These are phyloP conservation scores for Ceratobasidium sp. DNA, from an alignment of 1,284 basidiomycete species.

Conservation along the genomic window DNA sequence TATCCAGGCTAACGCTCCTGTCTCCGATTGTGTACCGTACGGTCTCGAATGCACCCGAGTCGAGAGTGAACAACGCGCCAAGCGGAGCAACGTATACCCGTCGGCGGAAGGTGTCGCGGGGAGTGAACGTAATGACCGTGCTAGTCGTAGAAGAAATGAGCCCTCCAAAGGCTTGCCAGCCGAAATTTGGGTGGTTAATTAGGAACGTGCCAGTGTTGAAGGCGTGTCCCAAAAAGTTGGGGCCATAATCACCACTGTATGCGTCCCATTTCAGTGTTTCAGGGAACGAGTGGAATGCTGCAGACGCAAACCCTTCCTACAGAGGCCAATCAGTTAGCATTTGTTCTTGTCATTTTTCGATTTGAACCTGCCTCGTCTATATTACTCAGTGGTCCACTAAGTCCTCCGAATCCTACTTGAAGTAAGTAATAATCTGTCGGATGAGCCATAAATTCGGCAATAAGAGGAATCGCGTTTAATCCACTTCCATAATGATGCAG, in stretches of 20 bases:
- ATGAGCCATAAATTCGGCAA: conserved; percentile 57
- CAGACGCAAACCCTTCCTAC: conserved; percentile 27
- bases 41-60: conserved; percentile 63
- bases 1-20: conserved; percentile 53
- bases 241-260: conserved; percentile 67
- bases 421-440: conserved; percentile 61
- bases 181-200: conserved; percentile 62
- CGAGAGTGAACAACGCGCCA: conserved; percentile 56
- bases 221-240: conserved; percentile 63
- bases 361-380: conserved; percentile 62
- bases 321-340: background rate
- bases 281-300: conserved; percentile 40
- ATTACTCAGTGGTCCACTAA: conserved; percentile 61
- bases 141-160: conserved; percentile 52
- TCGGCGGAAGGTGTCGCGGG: conserved; percentile 58
- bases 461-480: conserved; percentile 62
- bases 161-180: conserved; percentile 68
- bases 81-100: conserved; percentile 62
- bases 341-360: conserved; percentile 62
- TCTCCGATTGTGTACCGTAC: conserved; percentile 54
- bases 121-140: conserved; percentile 54
- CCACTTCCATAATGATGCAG: conserved; percentile 68
- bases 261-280: conserved; percentile 66
- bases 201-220: conserved; percentile 63
- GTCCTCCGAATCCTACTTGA: conserved; percentile 60